These are phyloP conservation scores for Globisporangium orthogonon DNA, from an alignment of 352 stramenopile genomes.

Conservation along the genomic window DNA sequence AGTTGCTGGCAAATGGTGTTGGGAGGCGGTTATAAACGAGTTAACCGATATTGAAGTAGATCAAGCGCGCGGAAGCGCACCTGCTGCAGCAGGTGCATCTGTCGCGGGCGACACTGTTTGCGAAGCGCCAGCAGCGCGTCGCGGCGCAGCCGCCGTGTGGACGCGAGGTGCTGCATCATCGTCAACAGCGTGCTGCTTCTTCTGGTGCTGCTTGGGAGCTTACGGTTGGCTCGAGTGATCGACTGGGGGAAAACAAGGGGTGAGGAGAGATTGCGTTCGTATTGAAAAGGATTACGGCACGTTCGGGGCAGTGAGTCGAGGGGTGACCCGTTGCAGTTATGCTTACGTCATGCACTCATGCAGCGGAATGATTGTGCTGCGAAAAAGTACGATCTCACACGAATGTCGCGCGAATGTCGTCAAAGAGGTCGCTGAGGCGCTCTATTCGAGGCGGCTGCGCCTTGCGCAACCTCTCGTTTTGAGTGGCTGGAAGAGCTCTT, in stretches of 20 bases:
- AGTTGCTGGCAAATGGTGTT: slow-evolving; percentile 40
- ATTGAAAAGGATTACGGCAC: no score
- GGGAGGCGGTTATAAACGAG: no score
- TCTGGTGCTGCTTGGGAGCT: not conserved
- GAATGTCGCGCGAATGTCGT: not conserved
- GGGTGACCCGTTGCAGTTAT: no score
- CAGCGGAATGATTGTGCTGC: no score
- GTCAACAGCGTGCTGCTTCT: not conserved
- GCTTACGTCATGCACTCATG: no score
- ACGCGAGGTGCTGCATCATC: slow-evolving; percentile 28
- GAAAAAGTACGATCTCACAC: no score
- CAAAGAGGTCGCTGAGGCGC: not conserved
- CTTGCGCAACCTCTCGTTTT: not conserved
- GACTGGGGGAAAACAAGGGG: not conserved
- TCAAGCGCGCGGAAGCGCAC: slow-evolving; percentile 17
- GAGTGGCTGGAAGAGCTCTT: not conserved
- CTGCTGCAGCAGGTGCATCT: slow-evolving; percentile 70
- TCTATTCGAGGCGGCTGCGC: not conserved
- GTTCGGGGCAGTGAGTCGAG: no score
- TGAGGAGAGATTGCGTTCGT: no score
- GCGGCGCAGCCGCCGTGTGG: slow-evolving; percentile 59
- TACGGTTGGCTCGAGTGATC: not conserved
- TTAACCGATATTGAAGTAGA: no score
- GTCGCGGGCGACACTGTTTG: slow-evolving; percentile 45
- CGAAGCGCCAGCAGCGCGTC: slow-evolving; percentile 44